Evolutionary conservation across 2,329 filamentous ascomycete genomes (phyloP).

Genomic region (Biscogniauxia sp.): DNA sequence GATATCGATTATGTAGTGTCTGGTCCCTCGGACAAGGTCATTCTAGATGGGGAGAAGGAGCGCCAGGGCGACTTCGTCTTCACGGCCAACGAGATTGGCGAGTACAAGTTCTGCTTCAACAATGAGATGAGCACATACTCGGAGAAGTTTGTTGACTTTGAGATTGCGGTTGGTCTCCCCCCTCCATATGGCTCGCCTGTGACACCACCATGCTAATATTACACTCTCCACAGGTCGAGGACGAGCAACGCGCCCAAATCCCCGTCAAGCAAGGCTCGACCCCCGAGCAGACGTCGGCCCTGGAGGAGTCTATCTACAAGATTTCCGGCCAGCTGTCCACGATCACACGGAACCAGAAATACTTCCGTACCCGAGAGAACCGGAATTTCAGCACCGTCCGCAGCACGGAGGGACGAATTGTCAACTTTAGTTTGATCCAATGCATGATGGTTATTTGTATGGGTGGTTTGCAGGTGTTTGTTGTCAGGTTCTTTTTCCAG

Average conservation of each 20-base stretch:
- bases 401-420: constrained; percentile 92
- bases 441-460: constrained; percentile 88
- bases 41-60: constrained; percentile 85
- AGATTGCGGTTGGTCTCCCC: constrained; percentile 72
- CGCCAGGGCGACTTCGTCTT: constrained; percentile 98
- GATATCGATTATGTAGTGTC: constrained; percentile 91
- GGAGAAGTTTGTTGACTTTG: constrained; percentile 97
- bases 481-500: constrained; percentile 99
- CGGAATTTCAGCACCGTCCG: constrained; percentile 97
- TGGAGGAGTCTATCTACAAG: constrained; percentile 96
- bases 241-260: constrained; percentile 29
- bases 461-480: constrained; percentile 94
- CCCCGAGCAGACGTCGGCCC: constrained; percentile 80
- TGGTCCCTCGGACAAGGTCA: constrained; percentile 75
- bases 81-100: constrained; percentile 80
- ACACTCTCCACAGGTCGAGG: constrained; percentile 25
- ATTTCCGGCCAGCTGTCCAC: constrained; percentile 90
- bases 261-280: constrained; percentile 45
- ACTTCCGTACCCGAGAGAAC: constrained; percentile 98
- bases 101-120: constrained; percentile 97
- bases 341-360: constrained; percentile 96
- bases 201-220: constrained; percentile 10
- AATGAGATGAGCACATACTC: constrained; percentile 98
- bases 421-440: constrained; percentile 96
- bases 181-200: background rate